Conservation (phyloP, 2,329 filamentous ascomycete species). For the Stachybotrys chlorohalonatus region DNA sequence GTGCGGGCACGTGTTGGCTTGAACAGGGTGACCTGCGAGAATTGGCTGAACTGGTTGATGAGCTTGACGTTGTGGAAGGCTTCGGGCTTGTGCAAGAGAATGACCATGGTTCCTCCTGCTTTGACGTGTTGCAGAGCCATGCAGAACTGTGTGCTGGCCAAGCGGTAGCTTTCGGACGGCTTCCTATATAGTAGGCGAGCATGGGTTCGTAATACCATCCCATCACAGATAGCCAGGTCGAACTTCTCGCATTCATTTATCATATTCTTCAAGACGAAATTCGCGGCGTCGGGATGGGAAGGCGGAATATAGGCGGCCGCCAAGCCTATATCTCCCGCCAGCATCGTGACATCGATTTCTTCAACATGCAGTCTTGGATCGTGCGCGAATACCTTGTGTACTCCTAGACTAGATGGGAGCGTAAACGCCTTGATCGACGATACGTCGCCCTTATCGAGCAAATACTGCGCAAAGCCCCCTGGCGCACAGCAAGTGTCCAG, state of each 20-base stretch:
- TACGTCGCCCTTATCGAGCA: conserved; percentile 23
- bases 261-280: conserved; percentile 18
- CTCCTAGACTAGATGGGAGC: conserved; percentile 28
- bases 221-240: conserved; percentile 37
- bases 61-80: conserved; percentile 24
- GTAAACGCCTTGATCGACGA: conserved; percentile 26
- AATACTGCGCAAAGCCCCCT: conserved; percentile 36
- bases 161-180: conserved; percentile 22
- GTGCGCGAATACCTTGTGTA: conserved; percentile 25
- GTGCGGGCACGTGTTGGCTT: conserved; percentile 33
- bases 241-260: conserved; percentile 16
- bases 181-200: conserved; percentile 20
- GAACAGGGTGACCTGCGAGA: conserved; percentile 26
- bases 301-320: conserved; percentile 15
- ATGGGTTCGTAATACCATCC: conserved; percentile 34
- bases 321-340: conserved; percentile 34
- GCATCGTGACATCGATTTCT: conserved; percentile 40
- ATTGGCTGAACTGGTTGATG: conserved; percentile 29
- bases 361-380: conserved; percentile 7
- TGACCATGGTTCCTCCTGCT: conserved; percentile 38
- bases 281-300: conserved; percentile 8
- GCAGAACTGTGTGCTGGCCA: conserved; percentile 29
- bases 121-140: conserved; percentile 35
- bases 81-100: conserved; percentile 41
- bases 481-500: conserved; percentile 50